phyloP scores from a whole-genome alignment of 108 stramenopile genomes.

The Fragilaria crotonensis region DNA sequence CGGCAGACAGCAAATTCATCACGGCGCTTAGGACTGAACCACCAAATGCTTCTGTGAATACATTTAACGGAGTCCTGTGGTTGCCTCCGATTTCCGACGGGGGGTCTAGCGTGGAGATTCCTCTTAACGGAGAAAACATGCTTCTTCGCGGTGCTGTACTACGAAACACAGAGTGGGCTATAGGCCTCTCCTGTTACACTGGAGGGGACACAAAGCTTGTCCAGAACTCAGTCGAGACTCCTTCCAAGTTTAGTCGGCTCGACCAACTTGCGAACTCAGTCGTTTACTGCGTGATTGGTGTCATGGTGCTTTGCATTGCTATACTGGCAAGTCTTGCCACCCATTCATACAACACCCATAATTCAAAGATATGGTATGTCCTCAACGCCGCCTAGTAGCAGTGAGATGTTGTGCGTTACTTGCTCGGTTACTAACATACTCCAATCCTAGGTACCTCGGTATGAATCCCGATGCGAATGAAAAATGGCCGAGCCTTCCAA shows the following conservation, averaged over 20 bases:
- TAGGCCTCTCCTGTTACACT: constrained; percentile 92
- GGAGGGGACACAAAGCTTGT: constrained; percentile 93
- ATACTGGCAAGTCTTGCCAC: constrained; percentile 37
- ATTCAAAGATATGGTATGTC: constrained; percentile 52
- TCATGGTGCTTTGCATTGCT: constrained; percentile 61
- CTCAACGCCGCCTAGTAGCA: too few species aligned
- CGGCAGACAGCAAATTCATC: constrained; percentile 26
- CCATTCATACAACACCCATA: constrained; percentile 16
- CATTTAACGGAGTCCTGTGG: constrained; percentile 79
- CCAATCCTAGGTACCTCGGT: constrained; percentile 52
- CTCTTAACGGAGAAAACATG: constrained; percentile 80
- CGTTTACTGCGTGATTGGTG: constrained; percentile 75
- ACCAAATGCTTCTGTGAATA: constrained; percentile 88
- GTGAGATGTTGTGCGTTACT: too few species aligned
- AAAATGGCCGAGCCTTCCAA: constrained; percentile 73
- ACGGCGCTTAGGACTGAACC: constrained; percentile 70
- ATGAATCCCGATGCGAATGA: constrained; percentile 35
- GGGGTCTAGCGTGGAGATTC: constrained; percentile 43
- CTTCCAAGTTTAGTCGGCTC: constrained; percentile 88
- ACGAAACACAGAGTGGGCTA: constrained; percentile 94
- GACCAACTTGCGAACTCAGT: constrained; percentile 78
- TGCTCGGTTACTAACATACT: too few species aligned
- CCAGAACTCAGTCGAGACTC: constrained; percentile 84
- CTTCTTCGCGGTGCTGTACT: constrained; percentile 90
- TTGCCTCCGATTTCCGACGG: constrained; percentile 33